Conservation (phyloP, 805 yeast species). For the Candida broadrunensis region DNA sequence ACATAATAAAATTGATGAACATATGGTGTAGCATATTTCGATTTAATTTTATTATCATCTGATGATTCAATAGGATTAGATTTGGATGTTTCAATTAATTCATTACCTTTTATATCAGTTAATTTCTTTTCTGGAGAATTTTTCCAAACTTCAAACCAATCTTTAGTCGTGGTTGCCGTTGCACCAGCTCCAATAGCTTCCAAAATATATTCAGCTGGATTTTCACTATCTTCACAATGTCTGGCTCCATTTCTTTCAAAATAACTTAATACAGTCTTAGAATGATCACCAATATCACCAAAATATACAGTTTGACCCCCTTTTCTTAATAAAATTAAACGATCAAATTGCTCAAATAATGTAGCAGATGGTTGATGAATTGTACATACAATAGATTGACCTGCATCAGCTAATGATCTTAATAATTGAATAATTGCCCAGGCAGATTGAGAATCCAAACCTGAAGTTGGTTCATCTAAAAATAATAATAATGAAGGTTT, state of each 20-base stretch:
- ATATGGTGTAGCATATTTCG: slow-evolving; percentile 16
- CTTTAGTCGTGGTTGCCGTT: slow-evolving; percentile 53
- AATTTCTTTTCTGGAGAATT: slow-evolving; percentile 16
- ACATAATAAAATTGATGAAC: slow-evolving; percentile 16
- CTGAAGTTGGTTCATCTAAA: slow-evolving; percentile 64
- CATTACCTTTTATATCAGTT: slow-evolving; percentile 9
- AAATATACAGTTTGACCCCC: slow-evolving; percentile 24
- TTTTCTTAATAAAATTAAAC: slow-evolving; percentile 26
- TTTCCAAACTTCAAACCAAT: slow-evolving; percentile 66
- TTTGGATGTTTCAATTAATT: slow-evolving; percentile 6
- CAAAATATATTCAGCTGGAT: slow-evolving; percentile 28
- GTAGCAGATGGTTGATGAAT: slow-evolving; percentile 54
- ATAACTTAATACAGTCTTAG: slow-evolving; percentile 14
- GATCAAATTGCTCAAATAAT: slow-evolving; percentile 37
- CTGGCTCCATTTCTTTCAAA: slow-evolving; percentile 41
- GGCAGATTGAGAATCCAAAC: slow-evolving; percentile 56
- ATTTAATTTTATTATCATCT: neutral
- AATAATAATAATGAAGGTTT: slow-evolving; percentile 41
- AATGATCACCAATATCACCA: slow-evolving; percentile 23
- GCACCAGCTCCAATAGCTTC: slow-evolving; percentile 78
- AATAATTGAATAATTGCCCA: slow-evolving; percentile 54
- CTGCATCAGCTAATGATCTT: slow-evolving; percentile 43
- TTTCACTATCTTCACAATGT: slow-evolving; percentile 50
- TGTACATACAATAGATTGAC: slow-evolving; percentile 70
- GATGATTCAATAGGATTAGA: neutral